Evolutionary conservation across 805 yeast genomes (phyloP).

Genomic region (Ogataea ramenticola): DNA sequence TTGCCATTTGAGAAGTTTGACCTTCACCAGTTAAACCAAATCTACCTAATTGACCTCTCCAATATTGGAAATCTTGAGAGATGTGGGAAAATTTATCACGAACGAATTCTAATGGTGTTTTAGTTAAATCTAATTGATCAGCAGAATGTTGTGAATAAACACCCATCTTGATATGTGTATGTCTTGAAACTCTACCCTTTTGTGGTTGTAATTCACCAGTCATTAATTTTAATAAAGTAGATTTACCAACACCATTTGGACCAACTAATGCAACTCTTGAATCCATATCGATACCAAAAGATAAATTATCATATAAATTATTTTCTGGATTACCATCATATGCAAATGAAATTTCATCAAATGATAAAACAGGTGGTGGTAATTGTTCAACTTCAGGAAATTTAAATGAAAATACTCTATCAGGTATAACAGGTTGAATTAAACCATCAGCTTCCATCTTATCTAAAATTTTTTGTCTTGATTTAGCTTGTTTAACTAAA

Average conservation of each 20-base stretch:
- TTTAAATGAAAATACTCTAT: constrained; percentile 87
- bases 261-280: constrained; percentile 97
- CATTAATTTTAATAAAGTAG: constrained; percentile 92
- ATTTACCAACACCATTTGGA: constrained; percentile 98
- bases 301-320: constrained; percentile 82
- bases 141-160: constrained; percentile 99
- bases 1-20: constrained; percentile 98
- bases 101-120: constrained; percentile 92
- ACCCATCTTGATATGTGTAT: constrained; percentile 95
- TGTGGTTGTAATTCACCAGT: constrained; percentile 90
- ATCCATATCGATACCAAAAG: constrained; percentile 99
- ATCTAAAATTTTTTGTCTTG: constrained; percentile 97
- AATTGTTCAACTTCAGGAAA: constrained; percentile 94
- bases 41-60: constrained; percentile 97
- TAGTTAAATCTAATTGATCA: constrained; percentile 93
- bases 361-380: constrained; percentile 97
- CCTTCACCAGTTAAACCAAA: constrained; percentile 98
- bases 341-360: constrained; percentile 90
- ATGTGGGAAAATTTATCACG: constrained; percentile 85
- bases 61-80: constrained; percentile 97
- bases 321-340: constrained; percentile 80
- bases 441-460: constrained; percentile 99
- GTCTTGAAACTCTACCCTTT: constrained; percentile 92
- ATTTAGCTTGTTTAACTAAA: constrained; percentile 96
- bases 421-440: constrained; percentile 86